Base-by-base conservation (phyloP, 2,329 filamentous ascomycete species). In the Ramularia endophylla region DNA sequence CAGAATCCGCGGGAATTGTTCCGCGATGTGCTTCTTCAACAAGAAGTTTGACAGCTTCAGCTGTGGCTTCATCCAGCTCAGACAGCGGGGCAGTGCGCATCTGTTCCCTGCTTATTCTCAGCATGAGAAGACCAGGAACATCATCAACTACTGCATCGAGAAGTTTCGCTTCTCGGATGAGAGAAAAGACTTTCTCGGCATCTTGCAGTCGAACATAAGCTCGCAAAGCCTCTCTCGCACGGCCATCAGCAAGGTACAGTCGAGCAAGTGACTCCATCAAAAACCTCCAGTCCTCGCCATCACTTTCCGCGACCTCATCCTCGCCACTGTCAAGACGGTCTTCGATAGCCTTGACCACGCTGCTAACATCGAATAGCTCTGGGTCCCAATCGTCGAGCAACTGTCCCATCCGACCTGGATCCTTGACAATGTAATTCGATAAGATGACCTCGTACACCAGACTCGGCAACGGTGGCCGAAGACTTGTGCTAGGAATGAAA, bases 131-230 rank as follows among this genome's bases (percentile, higher is more conserved):
- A 27, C 85, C 83, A 4, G 88, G 82, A 27, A 98, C 89, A 60
- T 98, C 88, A 56, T 95, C 89, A 1, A 80, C 79, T 9, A 97
- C 81, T 1, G 87, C 83, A 55, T 94, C 88, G 0, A 94, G 81
- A n/a, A 98, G 74, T 60, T 94, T 88, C 55, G 87, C 84, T 28
- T 95, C 86, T 46, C 81, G 79, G 55, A 98, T 94, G 44, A 98
- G 67, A 9, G 76, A 71, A 76, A 98, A 90, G 0, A 87, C 86
- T 8, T 85, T 83, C 59, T 97, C 88, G 1, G 88, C 89, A 65
- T 98, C 87, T 59, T 95, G 88, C 3, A 97, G 75, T 48, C 78
- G 81, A 58, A 98, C 94, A 60, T 94, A 95, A 63, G 84, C 92
- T 57, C 79, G 82, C 32, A 98, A 69, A 1, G 94, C 90, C 58